Evolutionary conservation across 2,329 filamentous ascomycete genomes (phyloP).

Genomic region (Fusarium newnesense): DNA sequence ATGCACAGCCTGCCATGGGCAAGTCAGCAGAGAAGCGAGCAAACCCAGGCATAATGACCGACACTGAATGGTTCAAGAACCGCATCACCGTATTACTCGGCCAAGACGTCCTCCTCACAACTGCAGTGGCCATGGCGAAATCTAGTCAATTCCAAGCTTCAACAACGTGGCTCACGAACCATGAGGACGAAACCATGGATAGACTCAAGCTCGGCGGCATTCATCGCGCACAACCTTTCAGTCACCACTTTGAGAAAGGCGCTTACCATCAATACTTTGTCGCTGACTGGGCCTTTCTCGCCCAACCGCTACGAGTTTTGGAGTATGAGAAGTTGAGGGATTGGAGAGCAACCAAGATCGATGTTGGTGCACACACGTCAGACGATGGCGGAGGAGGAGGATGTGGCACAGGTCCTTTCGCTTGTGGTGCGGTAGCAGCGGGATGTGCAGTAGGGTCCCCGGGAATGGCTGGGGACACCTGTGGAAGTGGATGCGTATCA

Average conservation of each 20-base stretch:
- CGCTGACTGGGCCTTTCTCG: slow-evolving; percentile 38
- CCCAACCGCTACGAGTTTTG: slow-evolving; percentile 9
- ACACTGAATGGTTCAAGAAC: slow-evolving; percentile 48
- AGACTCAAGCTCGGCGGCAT: slow-evolving; percentile 53
- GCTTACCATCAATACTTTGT: slow-evolving; percentile 44
- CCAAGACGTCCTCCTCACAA: slow-evolving; percentile 43
- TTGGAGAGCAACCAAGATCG: slow-evolving; percentile 31
- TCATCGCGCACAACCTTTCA: slow-evolving; percentile 54
- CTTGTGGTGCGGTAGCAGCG: slow-evolving; percentile 26
- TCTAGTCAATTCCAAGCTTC: slow-evolving; percentile 39
- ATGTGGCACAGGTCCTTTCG: slow-evolving; percentile 21
- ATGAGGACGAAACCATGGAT: slow-evolving; percentile 39
- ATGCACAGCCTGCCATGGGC: accelerated
- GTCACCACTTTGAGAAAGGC: slow-evolving; percentile 50
- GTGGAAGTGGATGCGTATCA: slow-evolving; percentile 38
- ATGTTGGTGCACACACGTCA: slow-evolving; percentile 6
- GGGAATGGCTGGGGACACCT: slow-evolving; percentile 29
- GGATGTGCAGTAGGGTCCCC: slow-evolving; percentile 32
- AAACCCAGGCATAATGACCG: slow-evolving; percentile 26
- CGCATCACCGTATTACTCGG: slow-evolving; percentile 48
- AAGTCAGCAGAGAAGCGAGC: neutral
- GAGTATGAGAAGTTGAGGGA: slow-evolving; percentile 42
- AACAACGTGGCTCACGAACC: slow-evolving; percentile 48
- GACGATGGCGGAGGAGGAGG: slow-evolving; percentile 19
- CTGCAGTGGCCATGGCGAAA: slow-evolving; percentile 49